Conservation (phyloP, 169 alveolate species). For the Plasmodium coatneyi region DNA sequence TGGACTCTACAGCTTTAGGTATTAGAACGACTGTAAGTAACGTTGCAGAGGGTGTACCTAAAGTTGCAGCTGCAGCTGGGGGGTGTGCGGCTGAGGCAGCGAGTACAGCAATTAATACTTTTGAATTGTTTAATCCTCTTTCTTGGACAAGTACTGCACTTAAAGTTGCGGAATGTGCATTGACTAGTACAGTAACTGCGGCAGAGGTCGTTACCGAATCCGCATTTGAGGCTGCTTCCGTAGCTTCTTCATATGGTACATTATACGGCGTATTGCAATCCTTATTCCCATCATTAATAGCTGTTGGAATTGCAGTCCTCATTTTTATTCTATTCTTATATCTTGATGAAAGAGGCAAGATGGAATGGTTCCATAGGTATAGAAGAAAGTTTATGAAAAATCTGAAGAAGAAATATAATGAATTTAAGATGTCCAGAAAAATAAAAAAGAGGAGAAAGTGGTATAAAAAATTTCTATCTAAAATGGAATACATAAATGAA, state of each 20-base stretch:
- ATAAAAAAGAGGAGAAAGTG: background rate
- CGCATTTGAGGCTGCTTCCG: background rate
- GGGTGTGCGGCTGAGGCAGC: background rate
- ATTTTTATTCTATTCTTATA: background rate
- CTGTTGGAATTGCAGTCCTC: background rate
- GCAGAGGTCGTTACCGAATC: background rate
- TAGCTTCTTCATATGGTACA: background rate
- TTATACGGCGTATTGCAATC: background rate
- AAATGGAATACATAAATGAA: background rate
- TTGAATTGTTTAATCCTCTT: no score
- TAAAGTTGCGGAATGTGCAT: no score
- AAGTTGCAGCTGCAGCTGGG: background rate
- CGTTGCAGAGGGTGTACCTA: background rate
- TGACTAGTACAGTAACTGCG: no score
- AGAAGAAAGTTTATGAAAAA: background rate
- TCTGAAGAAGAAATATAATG: background rate
- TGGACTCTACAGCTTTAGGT: background rate
- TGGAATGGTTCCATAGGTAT: background rate
- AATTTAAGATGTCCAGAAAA: background rate
- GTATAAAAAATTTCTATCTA: background rate
- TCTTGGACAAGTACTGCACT: no score
- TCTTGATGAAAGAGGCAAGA: background rate
- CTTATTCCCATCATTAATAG: background rate
- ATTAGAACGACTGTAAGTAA: background rate
- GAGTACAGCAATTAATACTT: background rate